phyloP scores from a whole-genome alignment of 371 early-diverging fungal species.

The Rhizoclosmatium hyalinum region DNA sequence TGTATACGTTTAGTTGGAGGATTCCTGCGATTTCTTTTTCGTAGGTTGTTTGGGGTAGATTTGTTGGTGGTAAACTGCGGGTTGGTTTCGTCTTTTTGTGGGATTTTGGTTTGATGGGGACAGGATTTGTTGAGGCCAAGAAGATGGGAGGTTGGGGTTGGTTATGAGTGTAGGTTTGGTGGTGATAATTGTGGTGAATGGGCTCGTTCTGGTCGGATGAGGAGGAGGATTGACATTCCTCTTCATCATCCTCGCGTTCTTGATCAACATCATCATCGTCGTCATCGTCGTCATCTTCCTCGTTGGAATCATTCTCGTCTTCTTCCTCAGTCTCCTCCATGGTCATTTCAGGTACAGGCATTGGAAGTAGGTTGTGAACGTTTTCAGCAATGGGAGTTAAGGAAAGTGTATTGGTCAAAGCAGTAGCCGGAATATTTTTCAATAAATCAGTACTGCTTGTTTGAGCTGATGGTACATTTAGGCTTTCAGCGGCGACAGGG shows the following conservation, averaged over 20 bases:
- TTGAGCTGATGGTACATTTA: neutral
- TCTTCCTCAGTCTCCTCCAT: no score
- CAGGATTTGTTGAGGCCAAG: conserved; percentile 5
- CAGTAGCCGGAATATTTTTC: neutral
- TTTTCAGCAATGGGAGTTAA: no score
- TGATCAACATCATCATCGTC: no score
- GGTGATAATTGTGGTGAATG: neutral
- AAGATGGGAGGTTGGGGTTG: neutral
- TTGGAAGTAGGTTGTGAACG: no score
- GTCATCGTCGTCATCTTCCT: no score
- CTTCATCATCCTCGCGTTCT: no score
- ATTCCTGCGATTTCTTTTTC: conserved; percentile 29
- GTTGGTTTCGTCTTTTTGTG: conserved; percentile 13
- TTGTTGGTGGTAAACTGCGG: conserved; percentile 12
- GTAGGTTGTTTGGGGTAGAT: neutral
- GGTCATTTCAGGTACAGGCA: no score
- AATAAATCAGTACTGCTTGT: conserved; percentile 14
- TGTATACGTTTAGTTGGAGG: conserved; percentile 39
- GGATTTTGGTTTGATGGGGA: conserved; percentile 5
- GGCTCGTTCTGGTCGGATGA: neutral
- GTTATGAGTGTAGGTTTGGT: neutral
- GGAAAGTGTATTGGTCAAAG: neutral
- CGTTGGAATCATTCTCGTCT: no score
- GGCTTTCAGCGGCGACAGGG: conserved; percentile 28
- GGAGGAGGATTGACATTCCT: neutral